Conservation (phyloP, 176 grass and related monocot genomes). For the Triticum dicoccoides region DNA sequence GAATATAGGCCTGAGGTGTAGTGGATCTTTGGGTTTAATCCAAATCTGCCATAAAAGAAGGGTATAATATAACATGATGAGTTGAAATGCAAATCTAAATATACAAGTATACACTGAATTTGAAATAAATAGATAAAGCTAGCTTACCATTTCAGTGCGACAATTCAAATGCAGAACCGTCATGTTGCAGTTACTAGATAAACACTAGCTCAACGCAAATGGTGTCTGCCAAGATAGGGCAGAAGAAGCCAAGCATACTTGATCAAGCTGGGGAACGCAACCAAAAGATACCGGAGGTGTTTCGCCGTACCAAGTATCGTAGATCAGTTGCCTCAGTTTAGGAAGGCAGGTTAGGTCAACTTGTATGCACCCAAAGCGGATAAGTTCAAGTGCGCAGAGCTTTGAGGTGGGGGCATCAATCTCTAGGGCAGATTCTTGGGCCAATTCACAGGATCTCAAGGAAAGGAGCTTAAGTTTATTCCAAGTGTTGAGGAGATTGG, state of each 20-base stretch:
- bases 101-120: neutral
- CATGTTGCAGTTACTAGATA: neutral
- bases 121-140: neutral
- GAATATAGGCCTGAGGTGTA: neutral
- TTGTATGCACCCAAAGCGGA: neutral
- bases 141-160: neutral
- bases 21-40: neutral
- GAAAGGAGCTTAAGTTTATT: neutral
- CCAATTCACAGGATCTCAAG: neutral
- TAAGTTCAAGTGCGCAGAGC: neutral
- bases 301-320: neutral
- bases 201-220: too few species aligned
- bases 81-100: neutral
- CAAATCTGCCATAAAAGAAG: neutral
- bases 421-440: neutral
- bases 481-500: neutral
- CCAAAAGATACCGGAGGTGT: neutral
- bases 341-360: neutral
- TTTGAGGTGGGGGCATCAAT: neutral
- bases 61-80: neutral
- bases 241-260: neutral
- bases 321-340: neutral
- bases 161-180: neutral
- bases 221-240: too few species aligned
- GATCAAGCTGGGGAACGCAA: neutral